phyloP scores from a whole-genome alignment of 441 rosid species.

The Hura crepitans region DNA sequence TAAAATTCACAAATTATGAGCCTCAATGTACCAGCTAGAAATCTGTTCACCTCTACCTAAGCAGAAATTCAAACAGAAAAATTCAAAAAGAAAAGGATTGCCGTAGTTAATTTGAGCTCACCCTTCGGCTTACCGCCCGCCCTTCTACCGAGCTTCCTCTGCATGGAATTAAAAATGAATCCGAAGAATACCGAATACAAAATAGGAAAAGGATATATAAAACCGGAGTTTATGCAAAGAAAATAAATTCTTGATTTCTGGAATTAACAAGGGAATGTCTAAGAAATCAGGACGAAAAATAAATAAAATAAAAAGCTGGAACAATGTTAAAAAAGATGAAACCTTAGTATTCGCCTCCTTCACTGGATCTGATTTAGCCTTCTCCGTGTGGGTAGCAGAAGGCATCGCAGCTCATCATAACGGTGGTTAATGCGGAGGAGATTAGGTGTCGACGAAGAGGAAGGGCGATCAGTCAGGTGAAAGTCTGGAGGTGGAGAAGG shows the following conservation, averaged over 20 bases:
- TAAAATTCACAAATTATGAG: neutral
- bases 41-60: neutral
- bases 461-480: neutral
- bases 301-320: neutral
- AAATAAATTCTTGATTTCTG: neutral
- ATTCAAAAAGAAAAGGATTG: neutral
- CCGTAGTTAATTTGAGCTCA: neutral
- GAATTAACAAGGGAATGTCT: neutral
- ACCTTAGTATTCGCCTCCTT: neutral
- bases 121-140: neutral
- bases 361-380: slow-evolving; percentile 9
- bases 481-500: neutral
- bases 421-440: neutral
- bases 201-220: neutral
- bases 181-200: neutral
- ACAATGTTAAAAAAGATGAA: neutral
- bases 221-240: neutral
- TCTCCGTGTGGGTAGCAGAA: neutral
- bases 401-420: slow-evolving; percentile 5
- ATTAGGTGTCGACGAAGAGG: neutral
- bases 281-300: neutral
- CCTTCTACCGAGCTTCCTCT: neutral
- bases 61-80: neutral
- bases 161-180: neutral
- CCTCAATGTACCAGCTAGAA: neutral